These are phyloP conservation scores for Scheffersomyces stipitis DNA, from an alignment of 805 yeast species.

Conservation along the genomic window DNA sequence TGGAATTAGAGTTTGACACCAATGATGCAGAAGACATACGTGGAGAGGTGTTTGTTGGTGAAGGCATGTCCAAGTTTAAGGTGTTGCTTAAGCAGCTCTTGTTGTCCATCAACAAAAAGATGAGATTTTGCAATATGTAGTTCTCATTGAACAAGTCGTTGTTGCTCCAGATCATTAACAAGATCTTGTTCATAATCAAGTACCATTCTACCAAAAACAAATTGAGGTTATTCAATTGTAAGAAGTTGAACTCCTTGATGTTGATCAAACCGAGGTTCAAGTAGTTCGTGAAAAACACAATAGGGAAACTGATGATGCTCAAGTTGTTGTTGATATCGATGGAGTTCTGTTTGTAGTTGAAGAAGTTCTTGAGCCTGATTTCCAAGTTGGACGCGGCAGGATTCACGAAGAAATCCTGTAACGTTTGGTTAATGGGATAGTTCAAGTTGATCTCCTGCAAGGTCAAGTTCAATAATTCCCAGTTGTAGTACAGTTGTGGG, in stretches of 20 bases:
- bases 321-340: constrained; percentile 46
- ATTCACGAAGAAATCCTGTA: constrained; percentile 14
- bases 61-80: constrained; percentile 3
- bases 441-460: constrained; percentile 44
- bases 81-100: constrained; percentile 8
- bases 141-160: constrained; percentile 18
- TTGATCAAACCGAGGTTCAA: constrained; percentile 23
- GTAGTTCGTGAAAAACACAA: constrained; percentile 39
- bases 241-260: constrained; percentile 23
- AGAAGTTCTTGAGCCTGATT: constrained; percentile 12
- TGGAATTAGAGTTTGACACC: neutral
- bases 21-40: neutral
- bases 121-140: constrained; percentile 47
- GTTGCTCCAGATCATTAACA: constrained; percentile 26
- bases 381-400: constrained; percentile 10
- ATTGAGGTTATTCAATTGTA: constrained; percentile 30
- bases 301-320: constrained; percentile 51
- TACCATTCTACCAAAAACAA: constrained; percentile 46
- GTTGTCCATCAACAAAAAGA: constrained; percentile 45
- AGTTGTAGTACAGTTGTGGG: constrained; percentile 39
- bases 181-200: constrained; percentile 42
- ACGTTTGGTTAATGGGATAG: constrained; percentile 15
- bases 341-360: constrained; percentile 10
- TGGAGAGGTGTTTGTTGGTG: neutral
- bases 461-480: constrained; percentile 47